Base-by-base conservation (phyloP, 306 rosid species). In the Canavalia gladiata region DNA sequence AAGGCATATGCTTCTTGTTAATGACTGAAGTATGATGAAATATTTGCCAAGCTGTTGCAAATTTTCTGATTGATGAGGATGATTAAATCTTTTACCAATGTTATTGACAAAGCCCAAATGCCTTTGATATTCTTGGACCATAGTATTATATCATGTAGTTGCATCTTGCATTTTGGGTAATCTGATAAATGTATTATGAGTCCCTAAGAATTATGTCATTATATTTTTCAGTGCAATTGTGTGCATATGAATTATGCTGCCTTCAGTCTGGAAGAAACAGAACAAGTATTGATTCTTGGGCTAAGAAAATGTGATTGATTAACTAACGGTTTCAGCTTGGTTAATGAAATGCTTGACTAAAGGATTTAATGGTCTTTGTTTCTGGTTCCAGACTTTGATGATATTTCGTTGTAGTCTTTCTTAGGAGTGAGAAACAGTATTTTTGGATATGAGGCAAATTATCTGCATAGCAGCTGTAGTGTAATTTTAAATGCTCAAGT, bases 371-470 rank as follows among this genome's bases (percentile, higher is more conserved):
- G 71, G 37, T 52, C 37, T 60, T 33, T 52, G 43, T 77, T 54
- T 43, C 33, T 41, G 39, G 37, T 62, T 80, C n/a, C 64, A 59
- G 35, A 43, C n/a, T 59, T 10, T 56, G 4, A 12, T 1, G 12
- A 13, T 37, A 13, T 39, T 80, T 37, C 28, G 28, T 34, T 34
- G 29, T 25, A 12, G 35, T 37, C 30, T 56, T 57, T 46, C 35
- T 12, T 65, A n/a, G 78, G 37, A 6, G 6, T 25, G 59, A 34
- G 64, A 72, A 73, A 73, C 50, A 49, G 37, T 75, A 47, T 55
- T 39, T 45, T 51, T 72, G 35, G 46, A 29, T 31, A 41, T 33
- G 69, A 50, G 50, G 67, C 39, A 42, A 55, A 18, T 34, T 77
- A 42, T 51, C 18, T 28, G 47, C 73, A 62, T 18, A 13, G 28